These are phyloP conservation scores for Sergeia podlipaevii DNA, from an alignment of 208 protist species.

Conservation along the genomic window DNA sequence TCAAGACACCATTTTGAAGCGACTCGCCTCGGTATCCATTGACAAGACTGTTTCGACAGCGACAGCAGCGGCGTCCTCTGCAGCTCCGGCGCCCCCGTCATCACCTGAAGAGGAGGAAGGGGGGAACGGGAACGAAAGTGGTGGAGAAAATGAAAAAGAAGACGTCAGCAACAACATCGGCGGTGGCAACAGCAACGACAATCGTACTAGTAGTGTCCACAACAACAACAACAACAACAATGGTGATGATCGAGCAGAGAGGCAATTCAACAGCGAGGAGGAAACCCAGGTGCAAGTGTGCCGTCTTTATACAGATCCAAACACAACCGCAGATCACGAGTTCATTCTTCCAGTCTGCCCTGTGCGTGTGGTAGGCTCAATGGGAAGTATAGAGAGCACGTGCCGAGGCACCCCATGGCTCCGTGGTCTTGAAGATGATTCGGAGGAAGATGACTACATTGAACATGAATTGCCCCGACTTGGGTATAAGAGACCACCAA, in stretches of 20 bases:
- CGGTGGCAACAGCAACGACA: too few species aligned
- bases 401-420: conserved; percentile 59
- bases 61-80: too few species aligned
- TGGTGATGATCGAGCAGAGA: not conserved
- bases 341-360: conserved; percentile 40
- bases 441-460: conserved; percentile 50
- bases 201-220: not conserved
- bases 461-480: conserved; percentile 16
- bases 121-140: too few species aligned
- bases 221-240: not conserved
- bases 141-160: too few species aligned
- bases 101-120: too few species aligned
- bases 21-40: too few species aligned
- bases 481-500: conserved; percentile 18
- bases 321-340: conserved; percentile 16
- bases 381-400: conserved; percentile 22
- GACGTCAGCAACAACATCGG: too few species aligned
- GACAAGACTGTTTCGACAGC: too few species aligned
- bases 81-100: too few species aligned
- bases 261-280: too few species aligned
- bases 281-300: conserved; percentile 23
- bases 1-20: too few species aligned
- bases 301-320: too few species aligned
- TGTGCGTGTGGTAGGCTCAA: conserved; percentile 50
- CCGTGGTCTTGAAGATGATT: conserved; percentile 37